phyloP scores from a whole-genome alignment of 208 protist genomes.

The Acanthamoeba castellanii region DNA sequence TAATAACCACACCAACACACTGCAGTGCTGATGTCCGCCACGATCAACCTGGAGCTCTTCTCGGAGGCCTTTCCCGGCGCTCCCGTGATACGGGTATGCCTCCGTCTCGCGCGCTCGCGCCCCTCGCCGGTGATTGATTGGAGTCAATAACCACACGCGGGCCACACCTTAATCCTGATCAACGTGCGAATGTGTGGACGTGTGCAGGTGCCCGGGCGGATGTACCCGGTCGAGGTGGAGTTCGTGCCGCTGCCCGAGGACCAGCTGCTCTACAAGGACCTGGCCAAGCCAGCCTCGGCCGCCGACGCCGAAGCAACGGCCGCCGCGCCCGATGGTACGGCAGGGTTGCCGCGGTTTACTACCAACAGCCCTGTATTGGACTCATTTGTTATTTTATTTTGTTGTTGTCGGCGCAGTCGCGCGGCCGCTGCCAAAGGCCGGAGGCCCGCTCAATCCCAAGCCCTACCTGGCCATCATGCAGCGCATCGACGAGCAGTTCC shows the following conservation, averaged over 20 bases:
- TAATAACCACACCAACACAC: too few species aligned
- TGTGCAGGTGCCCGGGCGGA: conserved; percentile 75
- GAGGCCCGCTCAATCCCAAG: conserved; percentile 32
- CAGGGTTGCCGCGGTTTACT: not conserved
- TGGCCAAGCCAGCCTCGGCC: conserved; percentile 2
- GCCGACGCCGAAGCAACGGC: not conserved
- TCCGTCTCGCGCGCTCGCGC: too few species aligned
- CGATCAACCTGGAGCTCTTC: conserved; percentile 82
- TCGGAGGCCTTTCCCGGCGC: conserved; percentile 68
- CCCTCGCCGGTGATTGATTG: not conserved
- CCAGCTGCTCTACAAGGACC: conserved; percentile 37
- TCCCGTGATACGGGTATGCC: conserved; percentile 72
- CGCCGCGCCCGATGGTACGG: not conserved
- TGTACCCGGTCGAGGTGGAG: conserved; percentile 80
- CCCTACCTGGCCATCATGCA: conserved; percentile 67
- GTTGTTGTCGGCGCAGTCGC: not conserved
- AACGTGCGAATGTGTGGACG: not conserved
- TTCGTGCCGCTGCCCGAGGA: conserved; percentile 76
- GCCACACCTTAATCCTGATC: too few species aligned
- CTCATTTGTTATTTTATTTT: not conserved
- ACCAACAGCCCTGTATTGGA: too few species aligned
- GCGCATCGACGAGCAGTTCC: conserved; percentile 77
- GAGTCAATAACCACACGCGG: too few species aligned
- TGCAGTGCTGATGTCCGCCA: conserved; percentile 79
- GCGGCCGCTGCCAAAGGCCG: conserved; percentile 30